A percentile compares a stretch with the other conserved stretches of the same genome.
Conservation (phyloP, 805 yeast genomes). For the Suhomyces vadensis region DNA sequence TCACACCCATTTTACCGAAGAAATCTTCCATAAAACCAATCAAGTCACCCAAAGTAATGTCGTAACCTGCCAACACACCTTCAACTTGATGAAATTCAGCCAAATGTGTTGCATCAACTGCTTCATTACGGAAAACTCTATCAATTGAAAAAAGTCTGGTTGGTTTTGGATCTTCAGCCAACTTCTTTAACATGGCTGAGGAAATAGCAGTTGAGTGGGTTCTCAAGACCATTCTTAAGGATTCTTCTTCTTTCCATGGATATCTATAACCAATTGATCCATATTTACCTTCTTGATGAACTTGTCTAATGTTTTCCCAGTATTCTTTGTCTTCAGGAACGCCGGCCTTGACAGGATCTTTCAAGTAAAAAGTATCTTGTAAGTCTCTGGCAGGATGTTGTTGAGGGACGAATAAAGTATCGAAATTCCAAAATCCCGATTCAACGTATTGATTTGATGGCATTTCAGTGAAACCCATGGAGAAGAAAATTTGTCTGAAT, state of each 20-base stretch:
- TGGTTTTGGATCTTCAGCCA: constrained; percentile 88
- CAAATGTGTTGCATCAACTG: constrained; percentile 98
- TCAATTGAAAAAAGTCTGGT: constrained; percentile 92
- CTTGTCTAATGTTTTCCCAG: constrained; percentile 75
- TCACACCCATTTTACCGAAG: constrained; percentile 96
- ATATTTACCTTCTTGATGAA: constrained; percentile 85
- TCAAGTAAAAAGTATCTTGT: constrained; percentile 97
- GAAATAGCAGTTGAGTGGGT: constrained; percentile 98
- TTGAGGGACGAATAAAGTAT: constrained; percentile 94
- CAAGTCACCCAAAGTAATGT: constrained; percentile 90
- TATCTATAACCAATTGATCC: constrained; percentile 98
- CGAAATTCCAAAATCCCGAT: constrained; percentile 98
- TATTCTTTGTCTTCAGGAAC: constrained; percentile 80
- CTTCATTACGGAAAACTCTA: constrained; percentile 98
- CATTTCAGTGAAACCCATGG: constrained; percentile 99
- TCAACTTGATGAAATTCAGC: constrained; percentile 99
- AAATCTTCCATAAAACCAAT: constrained; percentile 98
- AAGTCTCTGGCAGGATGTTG: constrained; percentile 99
- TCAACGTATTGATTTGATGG: constrained; percentile 98
- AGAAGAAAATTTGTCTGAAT: constrained; percentile 95
- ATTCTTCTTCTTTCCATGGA: constrained; percentile 93
- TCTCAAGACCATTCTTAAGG: constrained; percentile 88
- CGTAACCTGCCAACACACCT: constrained; percentile 97
- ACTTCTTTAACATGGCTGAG: constrained; percentile 78
- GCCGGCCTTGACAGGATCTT: constrained; percentile 83